Evolutionary conservation across 495 filamentous ascomycete genomes (phyloP), one percentile per base, ranked within the genome.

Genomic region (Hyaloscypha variabilis): DNA sequence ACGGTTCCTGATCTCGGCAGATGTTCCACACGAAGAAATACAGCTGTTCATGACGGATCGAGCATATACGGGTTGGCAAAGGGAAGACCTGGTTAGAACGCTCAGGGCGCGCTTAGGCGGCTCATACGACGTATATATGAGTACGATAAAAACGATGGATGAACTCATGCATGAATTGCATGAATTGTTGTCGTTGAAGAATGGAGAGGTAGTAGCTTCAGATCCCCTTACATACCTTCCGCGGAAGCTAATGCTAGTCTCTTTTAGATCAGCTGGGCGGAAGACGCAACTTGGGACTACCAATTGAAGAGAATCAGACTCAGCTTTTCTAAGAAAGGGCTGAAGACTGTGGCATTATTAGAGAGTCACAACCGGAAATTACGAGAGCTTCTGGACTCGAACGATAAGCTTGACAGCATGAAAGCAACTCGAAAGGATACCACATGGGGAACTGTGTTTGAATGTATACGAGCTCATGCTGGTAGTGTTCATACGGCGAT

Each of bases 311-410:
- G 69, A 55, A 65, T 68, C 19, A 58, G 50, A 26, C 25, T 67
- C 13, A 63, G 54, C 62, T 71, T 71, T 58, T 66, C 65, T 25
- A 68, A 71, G 39, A 67, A 60, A 31, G 66, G 62, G 0, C 26
- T 11, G 0, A 51, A 58, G 28, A 63, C 28, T 39, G 21, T 67
- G 6, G 28, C 50, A 24, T 51, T 23, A 8, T 62, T 71, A 25
- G 60, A 68, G 29, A 62, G 11, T 14, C 61, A 61, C 24, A 71
- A 58, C 51, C 52, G 42, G 30, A 66, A 61, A 8, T 36, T 71
- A 2, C 24, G 31, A 49, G 54, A 55, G 23, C 63, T 71, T 19
- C 59, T 67, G 11, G 65, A 68, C 14, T 67, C 68, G 39, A 61
- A 60, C 11, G 64, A 65, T 25, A 64, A 65, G 21, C 62, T 62